Evolutionary conservation across 352 stramenopile genomes (phyloP), one percentile per base, ranked within the genome.

Genomic region (Elongisporangium senticosum): DNA sequence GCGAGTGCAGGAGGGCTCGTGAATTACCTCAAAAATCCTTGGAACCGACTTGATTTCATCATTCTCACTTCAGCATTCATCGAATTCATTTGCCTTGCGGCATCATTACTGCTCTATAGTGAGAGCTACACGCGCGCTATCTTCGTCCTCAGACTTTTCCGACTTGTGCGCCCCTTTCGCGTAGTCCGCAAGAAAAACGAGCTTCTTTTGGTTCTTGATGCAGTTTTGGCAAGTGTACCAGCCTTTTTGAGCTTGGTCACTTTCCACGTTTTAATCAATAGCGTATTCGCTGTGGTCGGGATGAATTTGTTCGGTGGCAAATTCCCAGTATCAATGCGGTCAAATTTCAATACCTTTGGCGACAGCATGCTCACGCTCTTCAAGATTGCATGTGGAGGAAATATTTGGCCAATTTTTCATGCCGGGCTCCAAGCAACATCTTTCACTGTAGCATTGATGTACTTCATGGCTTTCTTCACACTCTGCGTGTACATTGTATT

Each of bases 321-420:
- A 51, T 91, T 93, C 28, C 85, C 83, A 8, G 37, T 75, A 4
- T 66, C 77, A 5, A 90, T 89, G 77, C 67, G 71, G 21, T 88
- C 81, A 0, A 74, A 96, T 21, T 96, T 87, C 55, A 87, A 94
- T 47, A 93, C 87, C 7, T 96, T 93, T 53, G 79, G 79, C 15
- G 83, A 93, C 58, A 83, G 75, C 51, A 80, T 94, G 69, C 69
- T 96, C 3, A 93, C 85, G 10, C 70, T 96, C 1, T 95, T 94
- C 61, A 93, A 95, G 57, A 83, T 93, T 48, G 78, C 86, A 43
- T 93, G 83, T 53, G 87, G 87, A 7, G 85, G 83, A 0, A 84
- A 87, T 48, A 86, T 83, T 33, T 96, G 85, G 87, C 72, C 77
- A 22, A 86, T 96, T 39, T 89, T 95, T 26, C 76, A 88, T 49